Evolutionary conservation across 805 yeast species (phyloP), one percentile per base, ranked within the genome.

Genomic region (Wickerhamomyces subpelliculosus): DNA sequence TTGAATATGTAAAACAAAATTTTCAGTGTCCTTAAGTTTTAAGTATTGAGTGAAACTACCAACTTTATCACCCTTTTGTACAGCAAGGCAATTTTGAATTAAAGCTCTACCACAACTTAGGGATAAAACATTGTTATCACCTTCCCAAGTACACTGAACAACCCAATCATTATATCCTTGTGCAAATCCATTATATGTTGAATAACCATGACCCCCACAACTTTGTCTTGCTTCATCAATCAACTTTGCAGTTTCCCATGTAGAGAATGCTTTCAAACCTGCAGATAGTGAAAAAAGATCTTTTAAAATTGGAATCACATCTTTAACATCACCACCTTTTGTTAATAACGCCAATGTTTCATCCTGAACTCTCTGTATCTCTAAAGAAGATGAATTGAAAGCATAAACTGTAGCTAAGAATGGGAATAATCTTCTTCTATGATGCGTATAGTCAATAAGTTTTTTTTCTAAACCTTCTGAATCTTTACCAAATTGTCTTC

Each of bases 71-170:
- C 67, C 67, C 34, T 57, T 56, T 12, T 56, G 54, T 26, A 64
- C 39, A 19, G 60, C 55, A 31, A 55, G 47, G 40, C 58, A 63
- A 42, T 64, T 65, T 41, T 67, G 67, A 25, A 67, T 47, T 32
- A 67, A 58, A 9, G 93, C 77, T 55, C 90, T 79, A 36, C 96
- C 97, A 46, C 86, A 74, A 40, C 87, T 80, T 61, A 86, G 75
- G 3, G 86, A 82, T 46, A 88, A 69, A 27, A 88, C 82, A 52
- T 79, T 88, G 67, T 88, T 89, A 60, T 88, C 97, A 60, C 97
- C 97, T 68, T 88, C 97, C 97, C 96, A 89, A 21, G 96, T 88
- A 63, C 96, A 87, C 65, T 89, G 96, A 28, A 88, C 96, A 14
- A 82, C 96, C 85, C 95, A 90, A 60, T 88, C 97, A 43, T 75